Base-by-base conservation (phyloP, 345 rosid species). In the Clarkia xantiana region DNA sequence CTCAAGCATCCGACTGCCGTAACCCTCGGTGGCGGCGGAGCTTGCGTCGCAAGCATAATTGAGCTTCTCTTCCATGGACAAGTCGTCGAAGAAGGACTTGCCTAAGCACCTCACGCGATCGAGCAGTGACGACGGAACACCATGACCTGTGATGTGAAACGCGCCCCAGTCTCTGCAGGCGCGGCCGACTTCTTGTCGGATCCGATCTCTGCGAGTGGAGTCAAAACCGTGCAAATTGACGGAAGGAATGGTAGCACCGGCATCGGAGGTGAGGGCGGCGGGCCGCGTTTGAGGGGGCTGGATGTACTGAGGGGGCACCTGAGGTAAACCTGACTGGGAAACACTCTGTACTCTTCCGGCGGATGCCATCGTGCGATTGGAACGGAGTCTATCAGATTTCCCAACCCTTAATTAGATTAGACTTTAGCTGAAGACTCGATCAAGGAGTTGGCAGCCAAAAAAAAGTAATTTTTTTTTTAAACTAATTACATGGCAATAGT, bases 91-190 rank as follows among this genome's bases (percentile, higher is more conserved):
- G 76, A 89, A 89, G 19, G 80, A 65, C 18, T 47, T 54, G 2
- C 73, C 81, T 0, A 68, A 56, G 52, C 55, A 44, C 42, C 67
- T 68, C 11, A 82, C 75, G 39, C 61, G 74, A 44, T 72, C 70
- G 22, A 85, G 67, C 36, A 82, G 63, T 13, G 71, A 48, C 29
- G 63, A 12, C 7, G 87, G 74, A 43, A 82, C 79, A 18, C 90
- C 80, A 53, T 82, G 94, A 71, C 86, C 73, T 69, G 57, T 60
- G 38, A 85, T 85, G 40, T 85, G 85, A 79, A 89, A 89, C 53
- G 76, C 88, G 17, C 94, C 97, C 97, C 95, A 85, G 39, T 76
- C 71, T 40, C 70, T 64, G 63, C 94, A 90, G 19, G 91, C 86
- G 2, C 45, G 42, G 12, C 67, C 71, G 45, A 85, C 68, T 18